A percentile compares a stretch with the other conserved stretches of the same genome.
phyloP scores from a whole-genome alignment of 2,329 filamentous ascomycete species.

The Calycina herbarum region DNA sequence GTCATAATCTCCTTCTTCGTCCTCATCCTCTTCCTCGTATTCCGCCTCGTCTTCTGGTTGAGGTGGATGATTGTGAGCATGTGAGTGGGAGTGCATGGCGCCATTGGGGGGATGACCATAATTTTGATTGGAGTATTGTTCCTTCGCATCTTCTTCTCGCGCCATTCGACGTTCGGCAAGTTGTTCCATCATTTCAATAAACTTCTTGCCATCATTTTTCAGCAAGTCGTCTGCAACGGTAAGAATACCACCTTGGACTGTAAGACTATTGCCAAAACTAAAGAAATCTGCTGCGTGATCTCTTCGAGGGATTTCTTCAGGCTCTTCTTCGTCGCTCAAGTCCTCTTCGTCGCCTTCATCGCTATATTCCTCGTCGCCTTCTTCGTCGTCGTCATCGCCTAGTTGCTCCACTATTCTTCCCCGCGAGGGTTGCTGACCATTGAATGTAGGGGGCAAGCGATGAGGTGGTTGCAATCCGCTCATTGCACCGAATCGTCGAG shows the following conservation, averaged over 20 bases:
- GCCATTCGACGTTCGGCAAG: constrained; percentile 96
- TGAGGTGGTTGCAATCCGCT: constrained; percentile 57
- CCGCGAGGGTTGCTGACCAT: constrained; percentile 68
- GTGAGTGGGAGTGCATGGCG: constrained; percentile 43
- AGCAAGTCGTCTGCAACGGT: constrained; percentile 97
- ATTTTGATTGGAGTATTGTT: constrained; percentile 59
- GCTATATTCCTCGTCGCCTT: constrained; percentile 45
- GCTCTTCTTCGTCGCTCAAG: constrained; percentile 66
- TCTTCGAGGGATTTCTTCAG: constrained; percentile 61
- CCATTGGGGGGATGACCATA: constrained; percentile 59
- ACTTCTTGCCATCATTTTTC: constrained; percentile 98
- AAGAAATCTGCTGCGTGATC: constrained; percentile 81
- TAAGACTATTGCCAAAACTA: constrained; percentile 95
- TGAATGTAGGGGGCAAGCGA: constrained; percentile 58
- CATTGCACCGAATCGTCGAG: constrained; percentile 61
- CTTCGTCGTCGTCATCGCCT: constrained; percentile 50
- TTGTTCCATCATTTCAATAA: constrained; percentile 99
- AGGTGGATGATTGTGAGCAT: constrained; percentile 69
- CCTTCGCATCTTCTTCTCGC: constrained; percentile 84
- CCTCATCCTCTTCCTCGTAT: constrained; percentile 53
- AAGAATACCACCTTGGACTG: constrained; percentile 95
- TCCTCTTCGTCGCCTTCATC: constrained; percentile 68
- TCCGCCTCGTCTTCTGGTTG: constrained; percentile 69
- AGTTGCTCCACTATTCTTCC: constrained; percentile 72
- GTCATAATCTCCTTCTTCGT: constrained; percentile 61